Conservation (phyloP, 2,329 filamentous ascomycete genomes). For the Colletotrichum higginsianum region DNA sequence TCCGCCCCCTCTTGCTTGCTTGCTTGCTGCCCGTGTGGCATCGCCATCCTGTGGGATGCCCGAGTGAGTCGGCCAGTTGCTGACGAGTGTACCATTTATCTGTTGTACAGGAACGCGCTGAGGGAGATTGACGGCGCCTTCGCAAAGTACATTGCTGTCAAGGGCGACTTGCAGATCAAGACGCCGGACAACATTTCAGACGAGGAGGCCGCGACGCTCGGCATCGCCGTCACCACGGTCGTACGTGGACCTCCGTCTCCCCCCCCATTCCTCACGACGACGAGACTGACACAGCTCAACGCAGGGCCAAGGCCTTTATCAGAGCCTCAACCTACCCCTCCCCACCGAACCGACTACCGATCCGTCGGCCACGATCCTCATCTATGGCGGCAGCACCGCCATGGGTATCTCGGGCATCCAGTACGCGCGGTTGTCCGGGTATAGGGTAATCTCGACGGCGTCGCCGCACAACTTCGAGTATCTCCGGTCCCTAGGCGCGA, state of each 20-base stretch:
- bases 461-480: slow-evolving; percentile 55
- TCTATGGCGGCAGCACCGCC: slow-evolving; percentile 65
- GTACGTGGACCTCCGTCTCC: slow-evolving; percentile 39
- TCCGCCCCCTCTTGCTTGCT: neutral
- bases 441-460: slow-evolving; percentile 49
- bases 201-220: slow-evolving; percentile 63
- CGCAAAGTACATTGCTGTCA: slow-evolving; percentile 56
- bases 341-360: slow-evolving; percentile 58
- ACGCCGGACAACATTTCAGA: slow-evolving; percentile 61
- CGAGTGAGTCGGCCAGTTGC: neutral
- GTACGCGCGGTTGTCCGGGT: slow-evolving; percentile 55
- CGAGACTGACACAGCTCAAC: neutral
- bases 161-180: slow-evolving; percentile 59
- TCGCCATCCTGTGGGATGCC: too few species aligned
- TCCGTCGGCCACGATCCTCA: slow-evolving; percentile 54
- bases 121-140: slow-evolving; percentile 58
- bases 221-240: slow-evolving; percentile 61
- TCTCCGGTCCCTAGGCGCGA: slow-evolving; percentile 50
- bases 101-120: slow-evolving; percentile 42
- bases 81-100: neutral
- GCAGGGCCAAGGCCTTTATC: slow-evolving; percentile 65
- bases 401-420: slow-evolving; percentile 66
- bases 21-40: too few species aligned
- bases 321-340: slow-evolving; percentile 60
- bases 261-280: slow-evolving; percentile 1